Evolutionary conservation across 1,284 basidiomycete genomes (phyloP), one percentile per base, ranked within the genome.

Genomic region (Apiotrichum mycotoxinovorans): DNA sequence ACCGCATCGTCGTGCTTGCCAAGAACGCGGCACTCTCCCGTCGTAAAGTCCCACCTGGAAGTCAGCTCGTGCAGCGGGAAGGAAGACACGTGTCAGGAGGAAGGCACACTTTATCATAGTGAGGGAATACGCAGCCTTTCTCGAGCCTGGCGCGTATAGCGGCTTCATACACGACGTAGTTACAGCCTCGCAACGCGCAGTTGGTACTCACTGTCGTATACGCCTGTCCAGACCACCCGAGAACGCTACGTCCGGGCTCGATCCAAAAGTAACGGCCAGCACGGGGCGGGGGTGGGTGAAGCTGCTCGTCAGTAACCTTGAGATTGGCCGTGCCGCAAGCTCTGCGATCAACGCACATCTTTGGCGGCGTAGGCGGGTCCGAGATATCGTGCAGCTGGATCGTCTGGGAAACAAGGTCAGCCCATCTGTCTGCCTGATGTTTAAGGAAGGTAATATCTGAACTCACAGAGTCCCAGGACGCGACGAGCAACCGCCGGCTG

Each of bases 401-500:
- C 37, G 72, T 65, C 74, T 78, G 23, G 14, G 46, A 46, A 53
- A 34, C 25, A 81, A 80, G 68, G 86, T 88, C 59, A 20, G 40
- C 10, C 17, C 40, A 23, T 41, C 8, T 15, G 11, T 18, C 17
- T 22, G 18, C 11, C 8, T 41, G 17, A 20, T 8, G 37, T n/a
- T 14, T 82, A 80, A 65, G 83, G 85, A 2, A 84, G 48, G 57
- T 26, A 30, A 30, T 12, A 41, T 30, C 17, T 20, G 33, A 46
- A 80, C 86, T 61, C 70, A 93, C 91, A 48, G 88, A 85, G 76
- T 95, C 92, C 92, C 92, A 95, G 57, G 88, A 87, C 12, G 88
- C 85, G 20, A 87, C 87, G 3, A 94, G 78, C 1, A 96, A 78
- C 25, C 87, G 84, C 59, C 87, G 81, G 5, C 89, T 85, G 68